Percentiles rank a stretch among this genome's conserved stretches.
These are phyloP conservation scores for Termitomyces sp. DNA, from an alignment of 1,284 basidiomycete species.

Conservation along the genomic window DNA sequence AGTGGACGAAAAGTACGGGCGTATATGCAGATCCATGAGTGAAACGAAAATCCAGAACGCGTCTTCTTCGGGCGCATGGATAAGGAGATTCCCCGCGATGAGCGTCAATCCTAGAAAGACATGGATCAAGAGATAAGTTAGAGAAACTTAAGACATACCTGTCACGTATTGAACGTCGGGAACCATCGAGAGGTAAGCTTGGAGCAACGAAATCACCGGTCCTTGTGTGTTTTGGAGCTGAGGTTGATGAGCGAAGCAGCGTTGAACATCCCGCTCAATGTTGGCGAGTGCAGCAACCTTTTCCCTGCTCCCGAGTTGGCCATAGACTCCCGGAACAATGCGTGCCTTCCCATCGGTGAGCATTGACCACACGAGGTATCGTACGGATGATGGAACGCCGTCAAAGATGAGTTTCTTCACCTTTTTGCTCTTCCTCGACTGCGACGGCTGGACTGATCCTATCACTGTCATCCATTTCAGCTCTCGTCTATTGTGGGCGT, in stretches of 20 bases:
- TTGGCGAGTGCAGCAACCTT: slow-evolving; percentile 45
- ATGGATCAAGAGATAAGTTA: not conserved
- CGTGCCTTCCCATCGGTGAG: slow-evolving; percentile 72
- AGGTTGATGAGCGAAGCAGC: slow-evolving; percentile 47
- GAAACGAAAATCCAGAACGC: slow-evolving; percentile 92
- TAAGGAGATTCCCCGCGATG: slow-evolving; percentile 74
- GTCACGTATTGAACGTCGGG: slow-evolving; percentile 73
- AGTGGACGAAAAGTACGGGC: slow-evolving; percentile 73
- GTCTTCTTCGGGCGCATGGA: slow-evolving; percentile 85
- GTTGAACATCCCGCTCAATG: slow-evolving; percentile 58
- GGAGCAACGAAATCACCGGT: slow-evolving; percentile 54
- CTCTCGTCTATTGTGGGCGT: slow-evolving; percentile 73
- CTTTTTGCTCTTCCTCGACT: slow-evolving; percentile 80
- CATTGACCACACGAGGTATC: slow-evolving; percentile 84
- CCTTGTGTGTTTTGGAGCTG: slow-evolving; percentile 49
- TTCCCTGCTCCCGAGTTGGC: slow-evolving; percentile 56
- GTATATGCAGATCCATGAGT: slow-evolving; percentile 75
- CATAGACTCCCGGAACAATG: slow-evolving; percentile 66
- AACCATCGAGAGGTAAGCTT: slow-evolving; percentile 76
- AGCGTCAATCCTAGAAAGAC: slow-evolving; percentile 56
- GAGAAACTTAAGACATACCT: slow-evolving; percentile 25
- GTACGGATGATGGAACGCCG: slow-evolving; percentile 76
- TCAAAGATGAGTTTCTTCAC: slow-evolving; percentile 76
- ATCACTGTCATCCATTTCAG: slow-evolving; percentile 73
- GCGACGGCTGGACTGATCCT: slow-evolving; percentile 53